A percentile compares a stretch with the other conserved stretches of the same genome.
phyloP scores from a whole-genome alignment of 345 rosid genomes.

The Toxicodendron radicans region DNA sequence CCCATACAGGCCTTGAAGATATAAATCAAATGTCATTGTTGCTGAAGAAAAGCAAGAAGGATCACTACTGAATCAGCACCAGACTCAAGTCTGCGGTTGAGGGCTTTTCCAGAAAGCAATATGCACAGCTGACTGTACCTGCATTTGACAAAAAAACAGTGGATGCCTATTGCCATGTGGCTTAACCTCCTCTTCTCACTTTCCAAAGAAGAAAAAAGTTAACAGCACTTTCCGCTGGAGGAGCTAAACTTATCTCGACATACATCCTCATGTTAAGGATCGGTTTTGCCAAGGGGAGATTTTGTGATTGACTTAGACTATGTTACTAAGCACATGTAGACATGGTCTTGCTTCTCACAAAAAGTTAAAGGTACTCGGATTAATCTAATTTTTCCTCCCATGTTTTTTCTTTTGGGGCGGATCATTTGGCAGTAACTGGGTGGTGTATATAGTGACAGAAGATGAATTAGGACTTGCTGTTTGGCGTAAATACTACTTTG shows the following conservation, averaged over 20 bases:
- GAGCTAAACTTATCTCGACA: background rate
- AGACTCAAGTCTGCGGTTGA: background rate
- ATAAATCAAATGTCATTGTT: conserved; percentile 63
- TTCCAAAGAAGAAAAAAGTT: background rate
- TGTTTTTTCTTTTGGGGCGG: background rate
- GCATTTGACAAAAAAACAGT: background rate
- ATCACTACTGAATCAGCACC: conserved; percentile 35
- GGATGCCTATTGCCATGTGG: background rate
- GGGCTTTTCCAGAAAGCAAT: background rate
- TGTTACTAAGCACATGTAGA: background rate
- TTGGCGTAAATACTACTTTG: background rate
- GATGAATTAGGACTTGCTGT: background rate
- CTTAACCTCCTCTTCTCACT: background rate
- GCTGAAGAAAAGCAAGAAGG: conserved; percentile 78
- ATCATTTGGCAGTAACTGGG: background rate
- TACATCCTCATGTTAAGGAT: background rate
- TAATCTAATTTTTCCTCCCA: background rate
- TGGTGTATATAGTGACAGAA: background rate
- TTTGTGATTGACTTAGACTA: background rate
- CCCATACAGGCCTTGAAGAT: conserved; percentile 44
- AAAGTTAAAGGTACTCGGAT: background rate
- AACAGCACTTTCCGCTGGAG: background rate
- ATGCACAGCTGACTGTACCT: background rate
- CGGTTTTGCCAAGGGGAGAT: background rate
- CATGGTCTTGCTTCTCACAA: background rate